Conservation (phyloP, 371 early-diverging fungal species). For the Mortierella polycephala region DNA sequence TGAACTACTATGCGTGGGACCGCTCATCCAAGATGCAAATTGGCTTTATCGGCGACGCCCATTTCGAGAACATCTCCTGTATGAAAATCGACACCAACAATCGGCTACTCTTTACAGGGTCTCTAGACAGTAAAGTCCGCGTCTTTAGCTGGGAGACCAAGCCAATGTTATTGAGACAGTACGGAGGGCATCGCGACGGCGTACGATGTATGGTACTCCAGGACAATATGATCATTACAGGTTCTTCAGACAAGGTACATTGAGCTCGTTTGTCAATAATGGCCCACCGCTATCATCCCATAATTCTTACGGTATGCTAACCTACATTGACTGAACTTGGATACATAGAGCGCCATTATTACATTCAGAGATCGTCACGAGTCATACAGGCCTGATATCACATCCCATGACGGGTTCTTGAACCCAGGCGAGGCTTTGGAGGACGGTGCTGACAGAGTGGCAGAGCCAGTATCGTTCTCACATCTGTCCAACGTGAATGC, state of each 20-base stretch:
- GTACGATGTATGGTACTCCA: slow-evolving; percentile 40
- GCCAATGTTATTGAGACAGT: slow-evolving; percentile 43
- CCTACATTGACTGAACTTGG: too few relatives aligned
- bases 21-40: slow-evolving; percentile 19
- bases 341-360: slow-evolving; percentile 29
- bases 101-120: slow-evolving; percentile 43
- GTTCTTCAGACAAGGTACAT: slow-evolving; percentile 43
- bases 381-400: not conserved
- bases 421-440: slow-evolving; percentile 8
- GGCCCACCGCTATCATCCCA: too few relatives aligned
- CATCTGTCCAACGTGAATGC: slow-evolving; percentile 30
- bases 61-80: slow-evolving; percentile 34
- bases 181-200: slow-evolving; percentile 32
- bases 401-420: not conserved
- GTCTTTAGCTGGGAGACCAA: slow-evolving; percentile 48
- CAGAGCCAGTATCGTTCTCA: slow-evolving; percentile 28
- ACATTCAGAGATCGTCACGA: slow-evolving; percentile 40
- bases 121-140: slow-evolving; percentile 37
- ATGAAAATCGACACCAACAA: slow-evolving; percentile 38
- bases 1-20: slow-evolving; percentile 47
- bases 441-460: slow-evolving; percentile 3
- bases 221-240: slow-evolving; percentile 50
- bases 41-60: slow-evolving; percentile 31
- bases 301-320: too few relatives aligned
- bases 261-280: not conserved